Conservation (phyloP, 441 rosid species). For the Cnidoscolus chayamansa region DNA sequence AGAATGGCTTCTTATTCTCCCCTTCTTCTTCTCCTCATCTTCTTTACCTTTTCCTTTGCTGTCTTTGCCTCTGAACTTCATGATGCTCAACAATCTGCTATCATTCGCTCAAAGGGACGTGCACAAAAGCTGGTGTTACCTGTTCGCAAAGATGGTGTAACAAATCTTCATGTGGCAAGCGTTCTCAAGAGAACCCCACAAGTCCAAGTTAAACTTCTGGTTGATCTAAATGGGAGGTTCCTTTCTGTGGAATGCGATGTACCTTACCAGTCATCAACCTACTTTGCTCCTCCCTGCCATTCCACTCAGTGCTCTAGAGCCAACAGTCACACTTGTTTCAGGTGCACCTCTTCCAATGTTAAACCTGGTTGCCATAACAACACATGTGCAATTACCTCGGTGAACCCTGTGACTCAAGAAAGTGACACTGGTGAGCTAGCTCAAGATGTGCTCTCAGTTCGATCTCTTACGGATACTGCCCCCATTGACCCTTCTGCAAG, state of each 20-base stretch:
- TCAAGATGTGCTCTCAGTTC: conserved; percentile 30
- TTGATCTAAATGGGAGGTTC: conserved; percentile 31
- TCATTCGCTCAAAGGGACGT: too few relatives aligned
- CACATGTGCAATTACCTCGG: conserved; percentile 37
- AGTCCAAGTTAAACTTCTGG: conserved; percentile 14
- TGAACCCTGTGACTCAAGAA: conserved; percentile 28
- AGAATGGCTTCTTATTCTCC: conserved; percentile 22
- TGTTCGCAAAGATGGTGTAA: conserved; percentile 21
- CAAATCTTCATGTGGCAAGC: conserved; percentile 28
- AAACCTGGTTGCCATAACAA: conserved; percentile 51
- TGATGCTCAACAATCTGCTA: neutral
- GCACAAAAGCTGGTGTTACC: conserved; percentile 19
- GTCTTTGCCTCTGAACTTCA: conserved; percentile 14
- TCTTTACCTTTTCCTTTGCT: conserved; percentile 5
- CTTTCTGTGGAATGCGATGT: conserved; percentile 32
- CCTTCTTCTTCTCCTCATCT: neutral
- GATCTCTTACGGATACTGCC: conserved; percentile 21
- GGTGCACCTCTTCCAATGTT: conserved; percentile 22
- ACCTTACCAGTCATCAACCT: conserved; percentile 25
- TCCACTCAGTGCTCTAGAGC: conserved; percentile 33
- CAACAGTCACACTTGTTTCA: conserved; percentile 15
- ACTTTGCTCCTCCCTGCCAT: conserved; percentile 28
- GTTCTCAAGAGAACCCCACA: conserved; percentile 27
- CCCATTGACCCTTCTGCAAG: conserved; percentile 10
- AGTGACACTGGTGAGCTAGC: conserved; percentile 32